These are phyloP conservation scores for Talaromyces thailandensis DNA, from an alignment of 495 filamentous ascomycete species.

Conservation along the genomic window DNA sequence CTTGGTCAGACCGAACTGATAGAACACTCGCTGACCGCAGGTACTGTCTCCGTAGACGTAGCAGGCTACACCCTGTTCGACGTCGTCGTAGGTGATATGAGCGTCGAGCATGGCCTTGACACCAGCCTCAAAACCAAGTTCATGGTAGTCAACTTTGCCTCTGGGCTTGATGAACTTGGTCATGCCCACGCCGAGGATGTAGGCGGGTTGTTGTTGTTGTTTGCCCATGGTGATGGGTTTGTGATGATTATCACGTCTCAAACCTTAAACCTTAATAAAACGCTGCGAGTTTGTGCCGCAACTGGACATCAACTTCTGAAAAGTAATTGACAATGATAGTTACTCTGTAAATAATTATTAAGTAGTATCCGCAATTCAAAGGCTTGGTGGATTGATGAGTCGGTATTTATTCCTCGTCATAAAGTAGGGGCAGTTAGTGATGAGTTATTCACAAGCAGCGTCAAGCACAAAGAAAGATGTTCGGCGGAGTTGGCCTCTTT, in stretches of 20 bases:
- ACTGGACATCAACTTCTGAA: neutral
- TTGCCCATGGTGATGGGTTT: slow-evolving; percentile 35
- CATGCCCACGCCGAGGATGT: slow-evolving; percentile 95
- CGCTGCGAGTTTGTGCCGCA: neutral
- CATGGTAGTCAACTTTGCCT: slow-evolving; percentile 58
- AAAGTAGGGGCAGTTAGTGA: neutral
- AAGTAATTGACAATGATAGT: neutral
- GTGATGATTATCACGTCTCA: neutral
- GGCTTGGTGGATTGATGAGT: neutral
- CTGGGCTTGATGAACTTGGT: slow-evolving; percentile 99
- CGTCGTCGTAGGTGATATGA: slow-evolving; percentile 91
- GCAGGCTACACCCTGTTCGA: slow-evolving; percentile 93
- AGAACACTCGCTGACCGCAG: slow-evolving; percentile 94
- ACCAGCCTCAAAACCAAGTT: slow-evolving; percentile 90
- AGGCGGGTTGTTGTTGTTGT: slow-evolving; percentile 45
- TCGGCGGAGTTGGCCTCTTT: neutral
- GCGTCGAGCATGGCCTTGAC: slow-evolving; percentile 95
- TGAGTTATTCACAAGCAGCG: too few species aligned
- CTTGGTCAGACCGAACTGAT: slow-evolving; percentile 94
- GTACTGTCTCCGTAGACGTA: slow-evolving; percentile 96
- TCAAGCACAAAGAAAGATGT: neutral
- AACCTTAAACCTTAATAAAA: neutral
- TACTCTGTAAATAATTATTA: neutral
- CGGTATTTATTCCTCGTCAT: neutral
- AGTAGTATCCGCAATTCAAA: neutral